Evolutionary conservation across 1,284 basidiomycete species (phyloP), one percentile per base, ranked within the genome.

Genomic region (Ustilago loliicola): DNA sequence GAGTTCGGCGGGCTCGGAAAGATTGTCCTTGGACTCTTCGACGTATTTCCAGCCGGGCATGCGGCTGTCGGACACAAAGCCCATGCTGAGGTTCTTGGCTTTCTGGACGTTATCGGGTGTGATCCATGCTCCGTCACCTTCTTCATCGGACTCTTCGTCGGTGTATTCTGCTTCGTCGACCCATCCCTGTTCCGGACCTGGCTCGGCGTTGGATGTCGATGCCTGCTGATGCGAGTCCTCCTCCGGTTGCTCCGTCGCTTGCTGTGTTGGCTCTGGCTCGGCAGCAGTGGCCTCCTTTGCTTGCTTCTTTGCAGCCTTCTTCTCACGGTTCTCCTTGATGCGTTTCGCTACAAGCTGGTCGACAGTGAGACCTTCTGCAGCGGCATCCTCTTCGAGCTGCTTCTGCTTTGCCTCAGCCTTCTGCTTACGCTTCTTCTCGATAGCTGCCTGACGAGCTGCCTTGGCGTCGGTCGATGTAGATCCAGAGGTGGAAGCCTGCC

Each of bases 21-120:
- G 36, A 15, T 64, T 50, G 27, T 68, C 71, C n/a, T 73, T 73
- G 61, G 9, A 47, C 48, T 64, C 64, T 40, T 66, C 58, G 27
- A 53, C 29, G 57, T 77, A 72, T 53, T 72, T 77, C 69, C 69
- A 77, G 13, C 74, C 74, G 1, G 74, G 74, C 64, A 77, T 63
- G 36, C 67, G 65, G 42, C 52, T 66, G 62, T 82, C 80, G 2
- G 73, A 70, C 10, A 86, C 78, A 21, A 85, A 90, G 25, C 96
- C 92, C 48, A 98, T 90, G 42, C 93, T 94, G 29, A 91, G 90
- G 21, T 95, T 95, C 87, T 97, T 96, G 88, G 98, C 93, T 56
- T 93, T 86, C 23, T 89, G 90, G 64, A 96, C 92, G 82, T 98
- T 99, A 56, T 90, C 89, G 0, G 95, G 94, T 10, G 95, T 99